Conservation (phyloP, 805 yeast species). For the Kodamaea sagamina region DNA sequence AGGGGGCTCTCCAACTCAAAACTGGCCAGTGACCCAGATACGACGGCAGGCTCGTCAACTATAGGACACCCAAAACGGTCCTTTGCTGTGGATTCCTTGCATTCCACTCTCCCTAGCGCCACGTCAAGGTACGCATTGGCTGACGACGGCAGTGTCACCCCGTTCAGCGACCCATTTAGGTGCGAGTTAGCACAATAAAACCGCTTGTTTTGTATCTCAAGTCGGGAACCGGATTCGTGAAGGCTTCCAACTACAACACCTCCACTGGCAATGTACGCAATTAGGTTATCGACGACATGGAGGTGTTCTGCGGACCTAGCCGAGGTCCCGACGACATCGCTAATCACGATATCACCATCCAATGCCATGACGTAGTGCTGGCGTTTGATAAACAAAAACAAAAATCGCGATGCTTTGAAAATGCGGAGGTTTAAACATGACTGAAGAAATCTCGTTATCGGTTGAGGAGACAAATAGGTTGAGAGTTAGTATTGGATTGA, state of each 20-base stretch:
- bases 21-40: conserved; percentile 17
- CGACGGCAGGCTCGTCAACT: conserved; percentile 25
- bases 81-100: conserved; percentile 14
- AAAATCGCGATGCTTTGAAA: neutral
- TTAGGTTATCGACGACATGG: conserved; percentile 37
- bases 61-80: conserved; percentile 42
- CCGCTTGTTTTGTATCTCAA: conserved; percentile 37
- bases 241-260: conserved; percentile 55
- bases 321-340: conserved; percentile 46
- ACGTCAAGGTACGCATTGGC: conserved; percentile 35
- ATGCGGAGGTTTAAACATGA: conserved; percentile 3
- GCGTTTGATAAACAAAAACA: neutral
- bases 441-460: conserved; percentile 9
- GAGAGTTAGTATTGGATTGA: conserved; percentile 41
- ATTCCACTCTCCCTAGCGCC: conserved; percentile 16
- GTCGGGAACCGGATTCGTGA: conserved; percentile 8
- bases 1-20: conserved; percentile 11
- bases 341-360: conserved; percentile 14
- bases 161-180: neutral
- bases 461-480: conserved; percentile 44
- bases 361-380: neutral
- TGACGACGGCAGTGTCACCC: conserved; percentile 11
- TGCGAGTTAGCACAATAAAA: conserved; percentile 52
- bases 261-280: conserved; percentile 61
- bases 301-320: conserved; percentile 45